Percentiles rank a stretch among this genome's conserved stretches.
These are phyloP conservation scores for Falciphora oryzae DNA, from an alignment of 2,329 filamentous ascomycete genomes.

Conservation along the genomic window DNA sequence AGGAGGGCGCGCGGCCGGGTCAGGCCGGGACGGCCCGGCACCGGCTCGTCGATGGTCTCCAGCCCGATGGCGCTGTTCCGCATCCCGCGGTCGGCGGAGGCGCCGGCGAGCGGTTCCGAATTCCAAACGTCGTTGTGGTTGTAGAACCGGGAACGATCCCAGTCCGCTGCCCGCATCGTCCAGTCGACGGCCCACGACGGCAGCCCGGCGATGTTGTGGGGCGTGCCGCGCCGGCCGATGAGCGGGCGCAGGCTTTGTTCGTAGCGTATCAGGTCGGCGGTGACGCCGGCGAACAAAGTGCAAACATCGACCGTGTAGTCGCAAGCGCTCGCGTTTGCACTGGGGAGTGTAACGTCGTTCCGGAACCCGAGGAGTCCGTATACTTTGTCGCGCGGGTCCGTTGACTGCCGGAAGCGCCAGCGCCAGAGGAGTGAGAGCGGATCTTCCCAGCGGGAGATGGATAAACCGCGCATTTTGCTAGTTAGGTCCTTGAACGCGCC, in stretches of 20 bases:
- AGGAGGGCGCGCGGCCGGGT: background rate
- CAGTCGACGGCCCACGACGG: constrained; percentile 5
- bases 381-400: constrained; percentile 6
- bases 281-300: background rate
- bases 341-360: background rate
- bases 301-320: constrained; percentile 1
- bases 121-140: background rate
- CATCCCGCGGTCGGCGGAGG: background rate
- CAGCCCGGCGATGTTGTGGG: background rate
- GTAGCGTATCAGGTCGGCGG: background rate
- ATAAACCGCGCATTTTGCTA: background rate
- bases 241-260: background rate
- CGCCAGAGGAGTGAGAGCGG: constrained; percentile 2
- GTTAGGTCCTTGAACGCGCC: background rate
- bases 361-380: background rate
- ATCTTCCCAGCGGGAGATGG: background rate
- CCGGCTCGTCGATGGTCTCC: background rate
- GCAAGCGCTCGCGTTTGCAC: background rate
- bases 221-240: constrained; percentile 1
- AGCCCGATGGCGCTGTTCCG: background rate
- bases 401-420: background rate
- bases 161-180: background rate
- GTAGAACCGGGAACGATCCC: background rate
- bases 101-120: background rate
- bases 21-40: background rate